Evolutionary conservation across 2,329 filamentous ascomycete genomes (phyloP).

Genomic region (Tolypocladium pustulatum): DNA sequence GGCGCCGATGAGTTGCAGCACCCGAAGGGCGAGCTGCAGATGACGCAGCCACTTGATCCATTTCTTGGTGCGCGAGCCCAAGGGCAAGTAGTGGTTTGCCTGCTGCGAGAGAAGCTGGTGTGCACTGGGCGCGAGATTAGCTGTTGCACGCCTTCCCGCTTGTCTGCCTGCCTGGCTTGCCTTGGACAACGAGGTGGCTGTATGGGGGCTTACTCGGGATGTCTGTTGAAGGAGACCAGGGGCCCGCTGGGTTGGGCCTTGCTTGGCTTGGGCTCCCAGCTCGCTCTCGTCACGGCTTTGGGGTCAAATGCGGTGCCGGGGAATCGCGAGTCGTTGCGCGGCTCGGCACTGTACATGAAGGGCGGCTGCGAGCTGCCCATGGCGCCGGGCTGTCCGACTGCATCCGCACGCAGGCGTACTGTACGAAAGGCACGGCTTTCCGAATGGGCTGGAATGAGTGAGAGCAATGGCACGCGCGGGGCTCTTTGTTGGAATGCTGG

Average conservation of each 20-base stretch:
- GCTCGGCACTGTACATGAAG: conserved; percentile 59
- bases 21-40: conserved; percentile 57
- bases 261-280: conserved; percentile 52
- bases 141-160: not conserved
- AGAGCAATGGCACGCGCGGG: not conserved
- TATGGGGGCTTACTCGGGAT: conserved; percentile 60
- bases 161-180: not conserved
- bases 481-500: not conserved
- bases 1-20: conserved; percentile 57
- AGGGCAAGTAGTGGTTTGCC: conserved; percentile 48
- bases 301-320: conserved; percentile 64
- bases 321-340: conserved; percentile 39
- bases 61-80: conserved; percentile 60
- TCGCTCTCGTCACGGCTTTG: conserved; percentile 73
- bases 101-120: conserved; percentile 56
- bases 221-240: conserved; percentile 70
- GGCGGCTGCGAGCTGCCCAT: conserved; percentile 33
- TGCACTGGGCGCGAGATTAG: conserved; percentile 27
- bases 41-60: conserved; percentile 60
- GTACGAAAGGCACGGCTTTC: not conserved
- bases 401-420: too few species aligned
- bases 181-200: not conserved
- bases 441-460: not conserved
- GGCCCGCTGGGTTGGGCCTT: conserved; percentile 63
- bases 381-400: not conserved